A percentile compares a stretch with the other conserved stretches of the same genome.
Evolutionary conservation across 2,329 filamentous ascomycete genomes (phyloP).

Genomic region (Penicillium sp.): DNA sequence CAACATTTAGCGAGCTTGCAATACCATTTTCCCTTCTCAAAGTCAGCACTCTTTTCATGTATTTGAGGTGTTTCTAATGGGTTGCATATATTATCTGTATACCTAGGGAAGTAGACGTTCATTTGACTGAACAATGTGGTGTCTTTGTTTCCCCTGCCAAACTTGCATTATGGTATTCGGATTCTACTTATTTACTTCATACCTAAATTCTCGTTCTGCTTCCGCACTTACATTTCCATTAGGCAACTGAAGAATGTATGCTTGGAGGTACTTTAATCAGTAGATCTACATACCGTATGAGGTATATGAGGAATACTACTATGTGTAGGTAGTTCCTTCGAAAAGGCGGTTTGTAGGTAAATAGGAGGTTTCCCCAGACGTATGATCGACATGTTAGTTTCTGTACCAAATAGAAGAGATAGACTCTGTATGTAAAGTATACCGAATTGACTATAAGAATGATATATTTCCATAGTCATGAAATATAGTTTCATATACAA

Average conservation of each 20-base stretch:
- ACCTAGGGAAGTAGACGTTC: neutral
- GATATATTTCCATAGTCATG: neutral
- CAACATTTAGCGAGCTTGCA: too few relatives aligned
- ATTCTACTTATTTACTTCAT: neutral
- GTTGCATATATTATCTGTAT: too few relatives aligned
- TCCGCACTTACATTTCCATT: neutral
- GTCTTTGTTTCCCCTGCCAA: neutral
- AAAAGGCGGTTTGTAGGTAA: neutral
- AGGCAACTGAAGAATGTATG: neutral
- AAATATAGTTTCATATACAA: neutral
- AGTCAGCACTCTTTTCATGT: neutral
- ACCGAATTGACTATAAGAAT: neutral
- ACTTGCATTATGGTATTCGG: neutral
- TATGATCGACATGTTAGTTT: neutral
- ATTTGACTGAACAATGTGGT: neutral
- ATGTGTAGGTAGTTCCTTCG: neutral
- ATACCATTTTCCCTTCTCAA: conserved; percentile 12
- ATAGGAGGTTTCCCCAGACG: neutral
- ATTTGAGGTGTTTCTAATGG: neutral
- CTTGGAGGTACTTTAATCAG: too few relatives aligned
- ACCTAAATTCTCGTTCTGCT: neutral
- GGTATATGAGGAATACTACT: neutral
- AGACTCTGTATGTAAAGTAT: neutral
- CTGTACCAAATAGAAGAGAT: neutral
- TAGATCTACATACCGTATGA: neutral